Percentiles rank a stretch among this genome's conserved stretches.
Evolutionary conservation across 305 asterid species (phyloP).

Genomic region (Fraxinus latifolia): DNA sequence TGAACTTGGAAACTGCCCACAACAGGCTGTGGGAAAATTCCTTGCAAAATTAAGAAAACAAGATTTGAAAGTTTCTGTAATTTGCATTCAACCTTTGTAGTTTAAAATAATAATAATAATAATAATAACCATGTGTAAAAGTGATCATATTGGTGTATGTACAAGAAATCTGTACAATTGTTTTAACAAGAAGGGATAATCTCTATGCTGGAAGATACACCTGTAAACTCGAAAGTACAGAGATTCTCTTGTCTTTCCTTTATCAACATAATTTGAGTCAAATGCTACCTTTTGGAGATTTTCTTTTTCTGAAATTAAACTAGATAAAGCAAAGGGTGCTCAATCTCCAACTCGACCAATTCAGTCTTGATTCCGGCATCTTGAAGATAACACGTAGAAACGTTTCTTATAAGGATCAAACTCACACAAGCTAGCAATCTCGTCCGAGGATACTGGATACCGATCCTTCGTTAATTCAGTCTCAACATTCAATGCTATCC

Average conservation of each 20-base stretch:
- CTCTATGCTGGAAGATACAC: no score
- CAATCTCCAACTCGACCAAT: conserved; percentile 94
- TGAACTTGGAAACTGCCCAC: no score
- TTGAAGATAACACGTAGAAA: conserved; percentile 49
- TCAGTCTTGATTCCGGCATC: conserved; percentile 58
- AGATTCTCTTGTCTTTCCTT: neutral
- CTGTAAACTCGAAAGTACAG: no score
- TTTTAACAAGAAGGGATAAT: no score
- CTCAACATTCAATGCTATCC: conserved; percentile 56
- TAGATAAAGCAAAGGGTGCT: conserved; percentile 71
- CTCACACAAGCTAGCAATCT: conserved; percentile 81
- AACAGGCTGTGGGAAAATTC: no score
- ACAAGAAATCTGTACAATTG: no score
- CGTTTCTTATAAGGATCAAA: conserved; percentile 66
- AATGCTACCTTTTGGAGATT: conserved; percentile 76
- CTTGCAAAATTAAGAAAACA: no score
- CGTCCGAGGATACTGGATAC: conserved; percentile 49
- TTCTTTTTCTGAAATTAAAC: conserved; percentile 68
- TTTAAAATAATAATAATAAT: no score
- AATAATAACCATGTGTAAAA: no score
- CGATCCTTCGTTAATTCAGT: conserved; percentile 68
- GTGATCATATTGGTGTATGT: no score
- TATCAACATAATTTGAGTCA: conserved; percentile 61
- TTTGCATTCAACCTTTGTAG: no score
- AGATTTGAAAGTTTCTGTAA: no score